Base-by-base conservation (phyloP, 495 filamentous ascomycete genomes). In the Podospora conica region DNA sequence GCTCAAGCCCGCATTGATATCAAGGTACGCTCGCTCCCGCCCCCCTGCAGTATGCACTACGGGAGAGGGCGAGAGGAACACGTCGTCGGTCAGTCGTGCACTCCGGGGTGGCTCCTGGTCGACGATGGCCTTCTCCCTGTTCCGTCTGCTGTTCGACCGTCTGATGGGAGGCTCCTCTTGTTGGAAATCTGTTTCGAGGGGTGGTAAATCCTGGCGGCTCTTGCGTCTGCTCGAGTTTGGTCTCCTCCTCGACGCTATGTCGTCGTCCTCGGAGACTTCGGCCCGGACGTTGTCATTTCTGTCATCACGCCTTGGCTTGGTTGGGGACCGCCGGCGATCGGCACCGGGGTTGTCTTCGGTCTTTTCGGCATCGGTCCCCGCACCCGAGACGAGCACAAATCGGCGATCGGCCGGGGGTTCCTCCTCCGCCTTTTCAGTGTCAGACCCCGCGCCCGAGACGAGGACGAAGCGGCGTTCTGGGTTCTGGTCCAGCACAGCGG, bases 381-480 rank as follows among this genome's bases (percentile, higher is more conserved):
- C 9, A 64, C 55, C 73, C 9, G 75, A 64, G 4, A 83, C 67
- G 59, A 81, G 58, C 0, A 83, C 75, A 29, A 83, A 83, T 20
- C 81, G 75, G 24, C 81, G 75, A 73, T 83, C 81, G 7, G 79
- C 40, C 7, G 15, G 1, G 40, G 8, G 40, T 48, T 48, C 40
- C 18, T 48, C 40, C 9, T 18, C 63, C 3, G 65, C 68, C 27
- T 66, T 67, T 18, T 75, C 66, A 25, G 18, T 55, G 27, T 64
- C 69, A 21, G 72, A 63, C 55, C 75, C 75, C 24, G 76, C 9
- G 63, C 55, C 73, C 10, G 75, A 64, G 4, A 83, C 67, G 55
- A 81, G 58, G 0, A 83, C 75, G 29, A 83, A 83, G 22, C 81
- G 75, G 25, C 81, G 75, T 73, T 83, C 81, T 10, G 79, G 76